Conservation (phyloP, 768 basidiomycete species). For the Leccinum ochraceum region DNA sequence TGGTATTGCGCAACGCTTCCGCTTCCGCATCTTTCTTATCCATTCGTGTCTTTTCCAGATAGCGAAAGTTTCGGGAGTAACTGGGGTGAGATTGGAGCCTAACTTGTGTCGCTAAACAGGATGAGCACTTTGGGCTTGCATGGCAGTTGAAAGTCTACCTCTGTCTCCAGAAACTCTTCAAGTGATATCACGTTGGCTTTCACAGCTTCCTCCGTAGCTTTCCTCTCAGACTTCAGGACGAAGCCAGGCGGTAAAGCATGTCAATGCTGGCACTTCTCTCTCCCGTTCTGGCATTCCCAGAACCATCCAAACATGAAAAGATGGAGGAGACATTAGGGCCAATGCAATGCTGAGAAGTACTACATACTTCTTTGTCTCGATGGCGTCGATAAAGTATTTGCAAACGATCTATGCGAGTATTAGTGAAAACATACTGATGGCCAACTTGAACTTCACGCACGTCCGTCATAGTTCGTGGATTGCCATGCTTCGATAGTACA, state of each 20-base stretch:
- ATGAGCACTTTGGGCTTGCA: background rate
- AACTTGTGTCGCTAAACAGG: constrained; percentile 85
- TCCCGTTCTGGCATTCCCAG: constrained; percentile 87
- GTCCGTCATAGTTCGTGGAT: constrained; percentile 90
- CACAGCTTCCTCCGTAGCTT: constrained; percentile 87
- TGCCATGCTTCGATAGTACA: constrained; percentile 83
- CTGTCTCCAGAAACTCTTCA: constrained; percentile 97
- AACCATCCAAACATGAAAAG: constrained; percentile 81
- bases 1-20: constrained; percentile 79
- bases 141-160: constrained; percentile 54
- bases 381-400: constrained; percentile 96
- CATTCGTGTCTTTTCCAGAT: constrained; percentile 91
- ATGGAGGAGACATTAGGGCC: background rate
- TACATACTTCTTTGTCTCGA: constrained; percentile 79
- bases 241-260: constrained; percentile 97
- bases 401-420: constrained; percentile 78
- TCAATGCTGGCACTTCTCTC: constrained; percentile 87
- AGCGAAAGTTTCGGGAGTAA: constrained; percentile 89
- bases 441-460: constrained; percentile 41
- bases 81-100: constrained; percentile 85
- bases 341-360: background rate
- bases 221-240: constrained; percentile 91
- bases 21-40: constrained; percentile 93
- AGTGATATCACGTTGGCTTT: constrained; percentile 87
- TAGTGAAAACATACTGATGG: constrained; percentile 7